Percentiles rank a stretch among this genome's conserved stretches.
Conservation (phyloP, 345 rosid genomes). For the Populus alba region DNA sequence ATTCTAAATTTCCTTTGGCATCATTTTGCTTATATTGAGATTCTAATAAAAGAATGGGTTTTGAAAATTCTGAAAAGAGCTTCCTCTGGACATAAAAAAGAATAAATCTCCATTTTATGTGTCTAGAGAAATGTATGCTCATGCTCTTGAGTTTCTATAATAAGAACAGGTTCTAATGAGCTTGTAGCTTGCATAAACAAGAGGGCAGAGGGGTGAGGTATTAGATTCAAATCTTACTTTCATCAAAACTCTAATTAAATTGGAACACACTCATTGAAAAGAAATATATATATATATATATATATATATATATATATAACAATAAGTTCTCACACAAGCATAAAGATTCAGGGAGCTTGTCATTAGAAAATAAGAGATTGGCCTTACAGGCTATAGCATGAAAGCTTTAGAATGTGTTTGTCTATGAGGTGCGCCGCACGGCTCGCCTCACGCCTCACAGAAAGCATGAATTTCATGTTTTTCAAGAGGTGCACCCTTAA, state of each 20-base stretch:
- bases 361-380: neutral
- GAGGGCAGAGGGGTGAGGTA: neutral
- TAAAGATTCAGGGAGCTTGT: neutral
- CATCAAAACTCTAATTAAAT: neutral
- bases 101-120: neutral
- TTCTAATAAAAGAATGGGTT: neutral
- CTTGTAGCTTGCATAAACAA: neutral
- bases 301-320: no score
- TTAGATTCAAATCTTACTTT: neutral
- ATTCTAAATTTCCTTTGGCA: neutral
- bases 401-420: neutral
- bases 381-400: neutral
- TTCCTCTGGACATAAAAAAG: neutral
- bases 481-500: no score
- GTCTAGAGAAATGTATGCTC: neutral
- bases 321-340: neutral
- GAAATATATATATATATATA: neutral
- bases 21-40: neutral
- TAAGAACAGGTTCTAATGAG: neutral
- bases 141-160: neutral
- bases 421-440: no score
- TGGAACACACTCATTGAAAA: neutral
- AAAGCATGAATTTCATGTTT: no score
- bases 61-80: neutral
- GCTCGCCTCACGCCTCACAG: no score